Evolutionary conservation across 2,329 filamentous ascomycete genomes (phyloP).

Genomic region (Phaeosphaeria sp.): DNA sequence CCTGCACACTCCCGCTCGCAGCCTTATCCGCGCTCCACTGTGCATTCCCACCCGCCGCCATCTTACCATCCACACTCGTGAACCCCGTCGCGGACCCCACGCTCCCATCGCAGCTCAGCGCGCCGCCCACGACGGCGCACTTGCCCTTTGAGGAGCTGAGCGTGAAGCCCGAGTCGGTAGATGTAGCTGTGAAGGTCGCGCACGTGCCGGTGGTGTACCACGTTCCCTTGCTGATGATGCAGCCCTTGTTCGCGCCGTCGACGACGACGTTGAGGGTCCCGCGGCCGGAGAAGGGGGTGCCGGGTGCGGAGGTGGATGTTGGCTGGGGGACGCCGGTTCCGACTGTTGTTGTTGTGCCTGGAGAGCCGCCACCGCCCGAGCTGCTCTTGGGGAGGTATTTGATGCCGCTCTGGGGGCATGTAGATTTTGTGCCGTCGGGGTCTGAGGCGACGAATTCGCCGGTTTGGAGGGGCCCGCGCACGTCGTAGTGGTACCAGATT

Average conservation of each 20-base stretch:
- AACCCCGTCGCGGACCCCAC: slow-evolving; percentile 54
- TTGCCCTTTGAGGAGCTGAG: slow-evolving; percentile 45
- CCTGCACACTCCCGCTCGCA: slow-evolving; percentile 53
- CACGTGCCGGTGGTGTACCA: slow-evolving; percentile 75
- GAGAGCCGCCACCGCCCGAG: slow-evolving; percentile 24
- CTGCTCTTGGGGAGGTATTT: slow-evolving; percentile 68
- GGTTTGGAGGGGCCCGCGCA: slow-evolving; percentile 64
- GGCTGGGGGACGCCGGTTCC: slow-evolving; percentile 29
- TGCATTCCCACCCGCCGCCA: slow-evolving; percentile 49
- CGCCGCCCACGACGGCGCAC: slow-evolving; percentile 63
- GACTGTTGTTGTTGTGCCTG: slow-evolving; percentile 37
- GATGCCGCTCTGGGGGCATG: slow-evolving; percentile 68
- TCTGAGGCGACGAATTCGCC: slow-evolving; percentile 66
- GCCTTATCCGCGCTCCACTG: slow-evolving; percentile 54
- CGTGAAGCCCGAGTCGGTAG: slow-evolving; percentile 39
- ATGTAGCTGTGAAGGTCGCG: slow-evolving; percentile 67
- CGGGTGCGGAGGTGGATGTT: slow-evolving; percentile 43
- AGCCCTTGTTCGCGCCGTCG: slow-evolving; percentile 62
- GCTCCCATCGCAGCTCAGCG: slow-evolving; percentile 62
- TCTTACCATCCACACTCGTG: slow-evolving; percentile 39
- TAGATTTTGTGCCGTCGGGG: slow-evolving; percentile 65
- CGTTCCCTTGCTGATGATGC: slow-evolving; percentile 69
- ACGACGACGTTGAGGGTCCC: slow-evolving; percentile 66
- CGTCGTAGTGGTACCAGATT: slow-evolving; percentile 70
- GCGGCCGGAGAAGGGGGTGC: slow-evolving; percentile 60